Percentiles rank a stretch among this genome's conserved stretches.
These are phyloP conservation scores for Alternaria infectoria DNA, from an alignment of 2,329 filamentous ascomycete genomes.

Conservation along the genomic window DNA sequence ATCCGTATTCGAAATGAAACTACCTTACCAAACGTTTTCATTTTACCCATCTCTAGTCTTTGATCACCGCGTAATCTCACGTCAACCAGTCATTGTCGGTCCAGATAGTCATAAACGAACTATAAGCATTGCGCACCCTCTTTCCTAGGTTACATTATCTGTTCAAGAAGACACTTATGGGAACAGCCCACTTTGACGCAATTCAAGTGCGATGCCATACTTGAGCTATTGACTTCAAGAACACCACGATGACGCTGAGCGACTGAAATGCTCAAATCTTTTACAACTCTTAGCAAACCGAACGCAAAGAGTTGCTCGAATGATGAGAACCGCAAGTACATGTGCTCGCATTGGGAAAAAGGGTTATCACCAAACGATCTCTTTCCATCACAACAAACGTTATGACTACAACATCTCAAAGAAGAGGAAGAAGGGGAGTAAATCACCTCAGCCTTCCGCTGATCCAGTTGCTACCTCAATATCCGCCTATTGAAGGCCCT, in stretches of 20 bases:
- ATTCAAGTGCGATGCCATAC: too few relatives aligned
- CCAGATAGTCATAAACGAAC: not conserved
- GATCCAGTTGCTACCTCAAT: not conserved
- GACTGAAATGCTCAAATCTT: not conserved
- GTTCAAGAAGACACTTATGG: rapidly evolving
- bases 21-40: rapidly evolving
- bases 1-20: not conserved
- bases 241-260: rapidly evolving
- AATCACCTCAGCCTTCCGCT: not conserved
- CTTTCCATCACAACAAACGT: not conserved
- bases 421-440: not conserved
- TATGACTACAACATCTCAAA: not conserved
- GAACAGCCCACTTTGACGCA: not conserved
- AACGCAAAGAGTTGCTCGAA: not conserved
- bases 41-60: not conserved
- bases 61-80: rapidly evolving
- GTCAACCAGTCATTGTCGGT: not conserved
- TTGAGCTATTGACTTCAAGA: not conserved
- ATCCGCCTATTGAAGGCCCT: not conserved
- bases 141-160: rapidly evolving
- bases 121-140: rapidly evolving
- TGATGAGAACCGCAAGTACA: not conserved
- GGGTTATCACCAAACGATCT: not conserved
- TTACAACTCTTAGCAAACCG: not conserved
- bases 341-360: not conserved